These are phyloP conservation scores for Colletotrichum viniferum DNA, from an alignment of 2,329 filamentous ascomycete species.

Conservation along the genomic window DNA sequence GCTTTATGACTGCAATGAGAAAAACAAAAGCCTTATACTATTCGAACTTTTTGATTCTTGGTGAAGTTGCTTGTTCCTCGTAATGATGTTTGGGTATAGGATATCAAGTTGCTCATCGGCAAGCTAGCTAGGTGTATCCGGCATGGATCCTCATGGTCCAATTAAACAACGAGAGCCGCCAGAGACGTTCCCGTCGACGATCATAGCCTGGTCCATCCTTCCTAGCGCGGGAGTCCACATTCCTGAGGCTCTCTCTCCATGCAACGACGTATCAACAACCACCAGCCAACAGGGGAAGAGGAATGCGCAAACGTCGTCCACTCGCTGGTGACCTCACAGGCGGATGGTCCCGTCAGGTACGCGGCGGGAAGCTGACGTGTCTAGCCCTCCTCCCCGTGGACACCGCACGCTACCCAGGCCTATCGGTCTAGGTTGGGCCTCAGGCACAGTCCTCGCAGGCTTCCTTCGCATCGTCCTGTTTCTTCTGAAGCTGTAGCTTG, in stretches of 20 bases:
- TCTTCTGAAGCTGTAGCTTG: not conserved
- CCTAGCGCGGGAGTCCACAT: not conserved
- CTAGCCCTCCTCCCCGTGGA: too few species aligned
- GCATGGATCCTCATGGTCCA: not conserved
- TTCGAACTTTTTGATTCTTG: not conserved
- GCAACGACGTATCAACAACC: not conserved
- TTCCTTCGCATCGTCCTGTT: not conserved
- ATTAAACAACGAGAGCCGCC: not conserved
- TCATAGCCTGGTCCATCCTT: not conserved
- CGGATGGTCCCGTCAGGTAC: not conserved
- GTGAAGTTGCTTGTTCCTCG: not conserved
- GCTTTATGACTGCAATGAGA: not conserved
- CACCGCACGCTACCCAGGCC: not conserved
- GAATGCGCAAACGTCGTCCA: not conserved
- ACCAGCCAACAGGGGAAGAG: not conserved
- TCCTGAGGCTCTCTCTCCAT: not conserved
- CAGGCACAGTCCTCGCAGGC: constrained; percentile 18
- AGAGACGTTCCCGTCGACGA: not conserved
- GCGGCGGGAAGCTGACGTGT: not conserved
- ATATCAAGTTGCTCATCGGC: not conserved
- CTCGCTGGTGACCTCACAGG: not conserved
- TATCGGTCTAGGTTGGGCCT: not conserved
- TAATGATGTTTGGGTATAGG: not conserved
- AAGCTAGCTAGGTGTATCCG: not conserved
- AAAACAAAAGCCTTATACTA: not conserved